Evolutionary conservation across 768 basidiomycete genomes (phyloP), one percentile per base, ranked within the genome.

Genomic region (Nidula microcarpa): DNA sequence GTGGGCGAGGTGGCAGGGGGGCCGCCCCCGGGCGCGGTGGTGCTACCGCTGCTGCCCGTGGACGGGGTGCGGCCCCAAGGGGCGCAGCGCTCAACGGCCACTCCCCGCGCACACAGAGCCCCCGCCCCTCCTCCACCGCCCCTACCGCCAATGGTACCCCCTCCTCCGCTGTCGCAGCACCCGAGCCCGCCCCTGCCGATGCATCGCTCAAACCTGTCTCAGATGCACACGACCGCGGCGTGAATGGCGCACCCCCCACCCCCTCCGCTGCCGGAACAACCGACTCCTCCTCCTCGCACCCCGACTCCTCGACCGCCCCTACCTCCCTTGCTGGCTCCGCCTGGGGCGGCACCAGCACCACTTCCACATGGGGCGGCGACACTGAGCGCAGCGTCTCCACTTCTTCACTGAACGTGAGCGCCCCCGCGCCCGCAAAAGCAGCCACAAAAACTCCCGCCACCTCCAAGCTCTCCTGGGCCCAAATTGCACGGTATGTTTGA

Each of bases 401-500:
- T 17, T n/a, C 67, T n/a, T 55, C 65, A 17, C 63, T 62, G 34
- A 43, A 58, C 34, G 57, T 52, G 35, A 49, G 49, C 48, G 43
- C 54, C 10, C 61, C 70, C n/a, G 52, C 67, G 23, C 23, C 23
- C 16, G 63, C 55, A 57, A 77, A 69, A 57, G 67, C 61, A 53
- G 58, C 68, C 37, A 63, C 70, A 11, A 88, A 84, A 70, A 74
- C 80, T 9, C 87, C 89, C 43, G 82, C 86, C 32, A 87, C 81
- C 10, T 84, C 87, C 6, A 90, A 91, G 72, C 68, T 89, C 55
- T 91, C 91, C 35, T 93, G 90, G 90, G 91, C 91, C 6, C 87
- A 93, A 62, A 77, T 93, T 64, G 90, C 91, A 57, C 77, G 85
- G 89, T 87, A 62, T 6, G 78, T 70, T 53, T 32, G 49, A 33